A percentile compares a stretch with the other conserved stretches of the same genome.
Conservation (phyloP, 73 alveolate species). For the Paramecium sonneborni region DNA sequence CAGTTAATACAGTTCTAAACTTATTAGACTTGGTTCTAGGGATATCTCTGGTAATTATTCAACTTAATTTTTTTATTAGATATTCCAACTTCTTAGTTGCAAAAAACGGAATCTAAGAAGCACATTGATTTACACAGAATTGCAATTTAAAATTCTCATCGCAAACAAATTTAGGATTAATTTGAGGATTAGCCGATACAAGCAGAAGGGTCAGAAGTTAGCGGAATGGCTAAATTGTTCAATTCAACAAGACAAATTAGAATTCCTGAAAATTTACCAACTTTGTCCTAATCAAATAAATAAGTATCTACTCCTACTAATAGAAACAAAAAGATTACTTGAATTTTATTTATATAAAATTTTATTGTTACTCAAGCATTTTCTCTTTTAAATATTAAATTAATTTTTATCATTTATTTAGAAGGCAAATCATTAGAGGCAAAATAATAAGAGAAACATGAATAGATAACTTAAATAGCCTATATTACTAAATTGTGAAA, state of each 20-base stretch:
- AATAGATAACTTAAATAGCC: no score
- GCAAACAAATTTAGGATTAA: constrained; percentile 1
- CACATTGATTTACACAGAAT: constrained; percentile 20
- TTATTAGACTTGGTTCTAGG: background rate
- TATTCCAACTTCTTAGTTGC: background rate
- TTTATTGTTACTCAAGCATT: no score
- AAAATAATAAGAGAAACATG: no score
- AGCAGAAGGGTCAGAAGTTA: background rate
- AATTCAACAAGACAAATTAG: constrained; percentile 26
- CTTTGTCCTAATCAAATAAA: background rate
- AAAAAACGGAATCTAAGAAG: background rate
- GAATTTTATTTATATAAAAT: background rate
- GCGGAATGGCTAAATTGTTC: background rate
- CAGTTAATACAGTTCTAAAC: background rate
- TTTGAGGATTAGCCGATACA: constrained; percentile 19
- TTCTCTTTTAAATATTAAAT: no score
- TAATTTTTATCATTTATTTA: no score
- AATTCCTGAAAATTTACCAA: background rate
- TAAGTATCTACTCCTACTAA: constrained; percentile 10
- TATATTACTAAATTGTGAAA: no score
- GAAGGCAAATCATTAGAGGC: no score
- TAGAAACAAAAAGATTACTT: background rate
- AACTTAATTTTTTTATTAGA: background rate
- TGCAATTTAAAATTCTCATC: constrained; percentile 24
- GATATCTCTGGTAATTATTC: background rate